Conservation (phyloP, 768 basidiomycete genomes). For the Chalciporus chontae region DNA sequence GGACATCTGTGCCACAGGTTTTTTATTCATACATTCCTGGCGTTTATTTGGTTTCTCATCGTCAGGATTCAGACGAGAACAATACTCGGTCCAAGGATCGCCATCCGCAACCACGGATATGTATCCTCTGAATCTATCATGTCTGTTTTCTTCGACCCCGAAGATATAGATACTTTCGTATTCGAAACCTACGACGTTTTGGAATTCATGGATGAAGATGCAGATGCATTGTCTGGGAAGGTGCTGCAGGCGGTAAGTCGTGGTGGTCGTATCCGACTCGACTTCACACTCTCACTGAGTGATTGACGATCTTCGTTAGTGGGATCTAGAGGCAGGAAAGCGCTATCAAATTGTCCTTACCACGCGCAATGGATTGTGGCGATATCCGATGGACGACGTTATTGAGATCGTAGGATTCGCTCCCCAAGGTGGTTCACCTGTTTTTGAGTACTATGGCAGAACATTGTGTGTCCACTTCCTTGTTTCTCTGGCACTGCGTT, state of each 20-base stretch:
- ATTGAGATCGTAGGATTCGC: constrained; percentile 14
- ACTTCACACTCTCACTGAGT: neutral
- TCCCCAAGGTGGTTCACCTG: constrained; percentile 3
- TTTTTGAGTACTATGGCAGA: constrained; percentile 12
- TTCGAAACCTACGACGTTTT: constrained; percentile 8
- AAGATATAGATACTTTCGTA: constrained; percentile 7
- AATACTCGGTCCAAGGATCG: constrained; percentile 10
- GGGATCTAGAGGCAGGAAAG: constrained; percentile 7
- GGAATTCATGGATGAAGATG: constrained; percentile 3
- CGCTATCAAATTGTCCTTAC: constrained; percentile 10
- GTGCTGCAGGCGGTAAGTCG: constrained; percentile 7
- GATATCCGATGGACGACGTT: constrained; percentile 15
- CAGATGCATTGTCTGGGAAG: neutral
- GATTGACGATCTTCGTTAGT: neutral
- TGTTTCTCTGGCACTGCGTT: too few species aligned
- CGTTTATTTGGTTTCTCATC: too few species aligned
- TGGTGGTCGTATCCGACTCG: too few species aligned
- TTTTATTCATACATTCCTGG: too few species aligned
- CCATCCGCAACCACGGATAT: constrained; percentile 11
- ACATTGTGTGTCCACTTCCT: constrained; percentile 4
- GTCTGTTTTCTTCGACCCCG: neutral
- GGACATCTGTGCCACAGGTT: constrained; percentile 8
- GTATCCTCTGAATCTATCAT: constrained; percentile 8
- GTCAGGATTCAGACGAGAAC: neutral
- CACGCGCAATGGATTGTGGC: constrained; percentile 16